Evolutionary conservation across 208 protist genomes (phyloP), one percentile per base, ranked within the genome.

Genomic region (Trypanosoma lewisi): DNA sequence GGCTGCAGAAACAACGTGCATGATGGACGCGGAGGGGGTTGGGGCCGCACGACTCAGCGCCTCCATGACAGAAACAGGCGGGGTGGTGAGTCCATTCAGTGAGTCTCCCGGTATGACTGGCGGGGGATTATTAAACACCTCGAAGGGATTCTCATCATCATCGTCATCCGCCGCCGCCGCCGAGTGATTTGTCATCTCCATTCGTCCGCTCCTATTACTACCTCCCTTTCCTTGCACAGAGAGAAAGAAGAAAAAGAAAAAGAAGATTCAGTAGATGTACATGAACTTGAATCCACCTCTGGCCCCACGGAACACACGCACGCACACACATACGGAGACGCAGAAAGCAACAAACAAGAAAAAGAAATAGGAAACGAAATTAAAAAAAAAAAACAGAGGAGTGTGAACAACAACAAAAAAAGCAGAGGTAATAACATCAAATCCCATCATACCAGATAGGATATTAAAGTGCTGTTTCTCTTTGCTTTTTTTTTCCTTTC

Each of bases 71-170:
- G 50, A 57, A 47, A 61, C 51, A 51, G 16, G 58, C 14, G 23
- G 41, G 25, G 11, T 55, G 8, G 14, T 41, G 16, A 25, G 6
- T 37, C 7, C 1, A n/a, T 37, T 36, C 2, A 47, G 6, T 31
- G 53, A n/a, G 1, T 14, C 30, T 5, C 6, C 41, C 9, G 27
- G n/a, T n/a, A n/a, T n/a, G n/a, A n/a, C 33, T 14, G 57, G 12
- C 12, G 8, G 23, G 2, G 49, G 49, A 14, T 47, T 25, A 42
- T 52, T 25, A 58, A 73, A 73, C 21, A 90, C 61, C 19, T 79
- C 77, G 31, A 90, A 90, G 37, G 73, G 73, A 58, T 90, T 77
- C n/a, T 89, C 80, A 50, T 82, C 82, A 19, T 72, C 61, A 2
- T 75, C 65, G 49, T 63, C 59, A 49, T 52, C 25, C 36, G 42